Conservation (phyloP, 352 stramenopile genomes). For the Labyrinthula sp. region DNA sequence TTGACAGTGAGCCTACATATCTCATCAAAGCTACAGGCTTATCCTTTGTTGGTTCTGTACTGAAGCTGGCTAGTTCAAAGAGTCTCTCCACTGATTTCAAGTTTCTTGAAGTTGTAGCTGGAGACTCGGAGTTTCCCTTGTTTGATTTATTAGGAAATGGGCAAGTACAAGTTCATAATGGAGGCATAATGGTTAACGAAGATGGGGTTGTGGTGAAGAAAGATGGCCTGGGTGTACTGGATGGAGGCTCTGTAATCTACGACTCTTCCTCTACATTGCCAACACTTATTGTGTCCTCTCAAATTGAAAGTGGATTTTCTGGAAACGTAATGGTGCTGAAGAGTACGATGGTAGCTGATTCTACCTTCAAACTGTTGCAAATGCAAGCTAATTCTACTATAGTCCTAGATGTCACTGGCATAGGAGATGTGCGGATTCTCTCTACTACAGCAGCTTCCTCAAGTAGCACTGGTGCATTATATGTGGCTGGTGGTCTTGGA, state of each 20-base stretch:
- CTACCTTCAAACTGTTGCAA: conserved; percentile 2
- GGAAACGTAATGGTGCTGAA: conserved; percentile 4
- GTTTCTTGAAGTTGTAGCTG: conserved; percentile 37
- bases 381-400: too few relatives aligned
- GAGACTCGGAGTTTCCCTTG: conserved; percentile 32
- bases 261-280: conserved; percentile 16
- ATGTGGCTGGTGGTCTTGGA: too few relatives aligned
- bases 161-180: conserved; percentile 37
- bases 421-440: too few relatives aligned
- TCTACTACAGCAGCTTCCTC: too few relatives aligned
- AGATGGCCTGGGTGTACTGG: conserved; percentile 37
- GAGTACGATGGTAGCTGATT: background rate
- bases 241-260: conserved; percentile 33
- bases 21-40: conserved; percentile 43
- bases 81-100: conserved; percentile 42
- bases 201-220: conserved; percentile 38
- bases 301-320: background rate
- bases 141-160: conserved; percentile 41
- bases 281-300: conserved; percentile 32
- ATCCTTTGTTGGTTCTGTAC: conserved; percentile 41
- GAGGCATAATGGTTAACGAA: conserved; percentile 35
- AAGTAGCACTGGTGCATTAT: too few relatives aligned
- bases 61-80: conserved; percentile 46
- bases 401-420: too few relatives aligned
- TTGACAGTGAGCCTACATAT: conserved; percentile 37